Conservation (phyloP, 768 basidiomycete species). For the Lyophyllum atratum region DNA sequence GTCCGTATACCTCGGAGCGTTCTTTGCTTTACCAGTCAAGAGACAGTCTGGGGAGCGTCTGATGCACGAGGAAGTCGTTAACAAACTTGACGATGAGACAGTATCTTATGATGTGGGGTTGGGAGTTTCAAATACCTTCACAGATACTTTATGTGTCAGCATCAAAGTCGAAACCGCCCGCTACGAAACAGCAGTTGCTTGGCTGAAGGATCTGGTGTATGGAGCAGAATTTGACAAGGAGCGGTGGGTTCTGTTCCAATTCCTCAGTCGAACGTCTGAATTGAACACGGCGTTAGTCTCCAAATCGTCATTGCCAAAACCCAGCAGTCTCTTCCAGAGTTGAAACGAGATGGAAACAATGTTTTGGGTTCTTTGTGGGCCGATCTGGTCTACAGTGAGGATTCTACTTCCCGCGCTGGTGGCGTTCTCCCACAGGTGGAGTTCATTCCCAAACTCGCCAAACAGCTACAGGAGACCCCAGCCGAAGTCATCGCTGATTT, state of each 20-base stretch:
- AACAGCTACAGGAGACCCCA: conserved; percentile 72
- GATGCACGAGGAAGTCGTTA: conserved; percentile 87
- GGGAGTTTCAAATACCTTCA: conserved; percentile 65
- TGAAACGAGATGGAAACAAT: conserved; percentile 86
- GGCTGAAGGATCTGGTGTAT: conserved; percentile 84
- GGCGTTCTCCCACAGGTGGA: conserved; percentile 76
- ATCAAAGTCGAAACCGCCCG: conserved; percentile 83
- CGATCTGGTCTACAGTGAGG: conserved; percentile 65
- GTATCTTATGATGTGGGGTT: conserved; percentile 80
- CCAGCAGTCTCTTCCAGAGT: conserved; percentile 85
- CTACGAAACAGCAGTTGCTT: conserved; percentile 82
- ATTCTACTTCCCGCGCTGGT: conserved; percentile 67
- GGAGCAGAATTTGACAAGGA: conserved; percentile 77
- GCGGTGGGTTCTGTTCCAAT: conserved; percentile 44
- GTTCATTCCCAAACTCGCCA: conserved; percentile 73
- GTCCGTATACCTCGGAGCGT: conserved; percentile 74
- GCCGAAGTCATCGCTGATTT: conserved; percentile 72
- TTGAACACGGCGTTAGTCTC: conserved; percentile 48
- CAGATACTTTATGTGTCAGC: conserved; percentile 71
- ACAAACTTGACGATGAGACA: conserved; percentile 88
- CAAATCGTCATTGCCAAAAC: conserved; percentile 86
- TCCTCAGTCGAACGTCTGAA: background rate
- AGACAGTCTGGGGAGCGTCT: conserved; percentile 69
- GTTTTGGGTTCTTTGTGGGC: conserved; percentile 75
- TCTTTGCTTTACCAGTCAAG: conserved; percentile 87